Conservation (phyloP, 805 yeast species). For the Dipodascus albidus region DNA sequence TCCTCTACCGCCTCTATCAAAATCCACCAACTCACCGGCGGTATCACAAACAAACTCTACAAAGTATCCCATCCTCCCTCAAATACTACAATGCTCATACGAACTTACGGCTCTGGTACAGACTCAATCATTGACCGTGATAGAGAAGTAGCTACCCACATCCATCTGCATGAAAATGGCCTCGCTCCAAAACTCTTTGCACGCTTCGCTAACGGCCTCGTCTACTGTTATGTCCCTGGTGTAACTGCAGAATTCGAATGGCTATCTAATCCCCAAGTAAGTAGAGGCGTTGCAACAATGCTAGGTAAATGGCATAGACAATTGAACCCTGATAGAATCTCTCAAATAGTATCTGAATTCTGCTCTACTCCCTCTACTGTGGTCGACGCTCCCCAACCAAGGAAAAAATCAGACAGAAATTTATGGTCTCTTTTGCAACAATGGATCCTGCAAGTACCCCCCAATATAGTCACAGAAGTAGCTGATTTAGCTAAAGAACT, state of each 20-base stretch:
- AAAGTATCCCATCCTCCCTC: background rate
- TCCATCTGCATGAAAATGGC: slow-evolving; percentile 43
- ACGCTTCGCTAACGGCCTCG: slow-evolving; percentile 58
- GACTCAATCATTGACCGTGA: slow-evolving; percentile 60
- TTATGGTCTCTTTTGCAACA: slow-evolving; percentile 49
- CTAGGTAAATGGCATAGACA: slow-evolving; percentile 61
- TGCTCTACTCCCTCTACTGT: too few relatives aligned
- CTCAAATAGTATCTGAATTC: slow-evolving; percentile 20
- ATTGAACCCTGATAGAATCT: slow-evolving; percentile 36
- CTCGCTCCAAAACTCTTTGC: slow-evolving; percentile 64
- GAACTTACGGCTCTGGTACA: slow-evolving; percentile 71
- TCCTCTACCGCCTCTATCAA: background rate
- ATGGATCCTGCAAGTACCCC: slow-evolving; percentile 57
- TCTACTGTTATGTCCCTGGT: slow-evolving; percentile 61
- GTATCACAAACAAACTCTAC: slow-evolving; percentile 1
- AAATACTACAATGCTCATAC: slow-evolving; percentile 30
- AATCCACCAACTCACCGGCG: background rate
- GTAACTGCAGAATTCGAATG: slow-evolving; percentile 46
- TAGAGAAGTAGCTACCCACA: slow-evolving; percentile 61
- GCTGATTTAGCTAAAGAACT: slow-evolving; percentile 40
- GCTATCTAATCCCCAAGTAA: slow-evolving; percentile 35
- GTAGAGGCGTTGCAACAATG: slow-evolving; percentile 49
- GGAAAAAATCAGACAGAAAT: slow-evolving; percentile 29
- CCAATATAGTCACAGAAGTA: slow-evolving; percentile 26
- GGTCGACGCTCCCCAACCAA: too few relatives aligned